Percentiles rank a stretch among this genome's conserved stretches.
Conservation (phyloP, 129 eudicot species). For the Oenanthe sinensis region DNA sequence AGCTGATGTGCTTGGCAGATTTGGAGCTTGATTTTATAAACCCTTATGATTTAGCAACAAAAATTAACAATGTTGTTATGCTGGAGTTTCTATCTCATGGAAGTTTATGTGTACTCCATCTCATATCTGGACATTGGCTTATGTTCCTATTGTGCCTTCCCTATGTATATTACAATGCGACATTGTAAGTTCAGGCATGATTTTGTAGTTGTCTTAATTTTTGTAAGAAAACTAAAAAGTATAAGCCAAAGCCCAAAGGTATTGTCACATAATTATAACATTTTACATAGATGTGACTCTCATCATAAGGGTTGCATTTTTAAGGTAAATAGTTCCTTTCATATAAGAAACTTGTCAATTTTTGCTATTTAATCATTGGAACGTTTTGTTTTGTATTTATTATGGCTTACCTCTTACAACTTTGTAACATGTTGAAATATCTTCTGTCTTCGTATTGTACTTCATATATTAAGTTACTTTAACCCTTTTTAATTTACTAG, state of each 20-base stretch:
- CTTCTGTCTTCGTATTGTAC: background rate
- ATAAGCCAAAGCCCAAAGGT: background rate
- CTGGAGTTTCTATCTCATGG: conserved; percentile 60
- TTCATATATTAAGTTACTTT: background rate
- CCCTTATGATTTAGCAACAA: conserved; percentile 63
- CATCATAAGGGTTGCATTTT: background rate
- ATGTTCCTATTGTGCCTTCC: conserved; percentile 61
- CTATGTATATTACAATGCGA: conserved; percentile 43
- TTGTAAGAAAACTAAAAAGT: background rate
- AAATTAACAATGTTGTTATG: conserved; percentile 47
- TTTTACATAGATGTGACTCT: background rate
- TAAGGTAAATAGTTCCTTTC: background rate
- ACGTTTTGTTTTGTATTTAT: too few species aligned
- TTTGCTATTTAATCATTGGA: background rate
- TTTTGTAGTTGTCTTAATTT: background rate
- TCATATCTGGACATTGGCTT: conserved; percentile 57
- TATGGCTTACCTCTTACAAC: background rate
- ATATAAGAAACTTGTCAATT: background rate
- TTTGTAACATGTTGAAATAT: background rate
- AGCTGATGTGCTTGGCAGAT: conserved; percentile 81
- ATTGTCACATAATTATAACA: background rate
- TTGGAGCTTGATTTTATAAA: conserved; percentile 66
- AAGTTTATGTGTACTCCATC: conserved; percentile 56
- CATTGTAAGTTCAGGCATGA: conserved; percentile 40
- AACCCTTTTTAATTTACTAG: background rate